Conservation (phyloP, 106 monocot species). For the Dendrobium catenatum region DNA sequence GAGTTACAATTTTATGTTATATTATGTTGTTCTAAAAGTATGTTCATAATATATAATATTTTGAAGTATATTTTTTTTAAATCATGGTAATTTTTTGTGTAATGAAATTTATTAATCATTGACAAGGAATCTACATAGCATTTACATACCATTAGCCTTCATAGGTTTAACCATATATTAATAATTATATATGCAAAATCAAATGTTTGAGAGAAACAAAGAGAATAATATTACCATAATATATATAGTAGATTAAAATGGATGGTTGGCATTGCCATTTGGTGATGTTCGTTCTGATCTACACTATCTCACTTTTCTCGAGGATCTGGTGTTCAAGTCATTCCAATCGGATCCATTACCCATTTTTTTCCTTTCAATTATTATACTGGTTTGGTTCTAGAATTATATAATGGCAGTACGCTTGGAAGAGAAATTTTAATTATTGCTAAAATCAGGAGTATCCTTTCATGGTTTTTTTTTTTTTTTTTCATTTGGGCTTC, state of each 20-base stretch:
- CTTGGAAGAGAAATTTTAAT: neutral
- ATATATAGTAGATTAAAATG: neutral
- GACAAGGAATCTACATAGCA: no score
- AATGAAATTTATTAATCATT: no score
- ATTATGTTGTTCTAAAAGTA: no score
- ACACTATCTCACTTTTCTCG: conserved; percentile 29
- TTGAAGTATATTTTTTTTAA: no score
- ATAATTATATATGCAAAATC: no score
- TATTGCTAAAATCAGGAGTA: neutral
- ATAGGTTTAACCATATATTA: no score
- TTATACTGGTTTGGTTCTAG: neutral
- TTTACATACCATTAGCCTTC: no score
- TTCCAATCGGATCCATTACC: neutral
- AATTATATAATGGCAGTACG: neutral
- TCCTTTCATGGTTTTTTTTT: neutral
- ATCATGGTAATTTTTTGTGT: no score
- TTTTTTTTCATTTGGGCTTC: neutral
- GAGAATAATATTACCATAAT: no score
- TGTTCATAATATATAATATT: no score
- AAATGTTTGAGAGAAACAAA: no score
- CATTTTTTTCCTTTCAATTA: neutral
- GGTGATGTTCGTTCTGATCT: conserved; percentile 27
- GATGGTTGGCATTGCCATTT: conserved; percentile 7
- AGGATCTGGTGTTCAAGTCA: conserved; percentile 8
- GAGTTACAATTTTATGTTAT: no score